These are phyloP conservation scores for Glaciozyma martinii DNA, from an alignment of 768 basidiomycete genomes.

Conservation along the genomic window DNA sequence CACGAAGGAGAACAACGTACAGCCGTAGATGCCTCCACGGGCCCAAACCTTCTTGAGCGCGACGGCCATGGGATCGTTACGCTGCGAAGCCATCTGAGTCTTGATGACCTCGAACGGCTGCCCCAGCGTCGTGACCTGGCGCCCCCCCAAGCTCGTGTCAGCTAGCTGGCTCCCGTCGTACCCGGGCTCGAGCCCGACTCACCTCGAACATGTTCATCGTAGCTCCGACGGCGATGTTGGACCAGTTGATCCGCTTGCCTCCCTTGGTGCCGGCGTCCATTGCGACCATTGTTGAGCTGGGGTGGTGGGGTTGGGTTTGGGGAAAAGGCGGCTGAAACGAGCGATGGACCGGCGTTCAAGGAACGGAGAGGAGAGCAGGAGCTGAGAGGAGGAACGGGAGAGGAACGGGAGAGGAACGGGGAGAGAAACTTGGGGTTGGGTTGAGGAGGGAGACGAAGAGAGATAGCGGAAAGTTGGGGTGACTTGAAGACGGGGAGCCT, in stretches of 20 bases:
- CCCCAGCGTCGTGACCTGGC: conserved; percentile 88
- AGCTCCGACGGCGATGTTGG: not conserved
- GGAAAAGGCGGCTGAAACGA: not conserved
- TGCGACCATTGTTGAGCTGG: not conserved
- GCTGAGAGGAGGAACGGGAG: not conserved
- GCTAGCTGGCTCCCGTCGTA: not conserved
- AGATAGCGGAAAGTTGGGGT: too few relatives aligned
- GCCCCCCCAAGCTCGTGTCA: not conserved
- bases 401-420: too few relatives aligned
- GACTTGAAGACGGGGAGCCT: too few relatives aligned
- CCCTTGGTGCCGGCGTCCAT: not conserved
- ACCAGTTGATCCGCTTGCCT: not conserved
- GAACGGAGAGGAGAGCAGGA: not conserved
- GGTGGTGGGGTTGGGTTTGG: not conserved
- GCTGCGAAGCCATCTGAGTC: conserved; percentile 98
- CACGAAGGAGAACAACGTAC: conserved; percentile 9
- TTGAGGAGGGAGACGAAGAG: too few relatives aligned
- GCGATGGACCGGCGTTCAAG: not conserved
- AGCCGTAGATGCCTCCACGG: conserved; percentile 78
- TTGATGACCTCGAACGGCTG: conserved; percentile 97
- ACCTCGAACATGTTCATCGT: conserved; percentile 3
- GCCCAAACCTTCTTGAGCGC: conserved; percentile 80
- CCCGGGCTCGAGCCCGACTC: not conserved
- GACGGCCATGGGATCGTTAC: conserved; percentile 73
- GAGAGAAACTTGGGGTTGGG: too few relatives aligned